phyloP scores from a whole-genome alignment of 23 red algal species.

The Chondrus crispus region DNA sequence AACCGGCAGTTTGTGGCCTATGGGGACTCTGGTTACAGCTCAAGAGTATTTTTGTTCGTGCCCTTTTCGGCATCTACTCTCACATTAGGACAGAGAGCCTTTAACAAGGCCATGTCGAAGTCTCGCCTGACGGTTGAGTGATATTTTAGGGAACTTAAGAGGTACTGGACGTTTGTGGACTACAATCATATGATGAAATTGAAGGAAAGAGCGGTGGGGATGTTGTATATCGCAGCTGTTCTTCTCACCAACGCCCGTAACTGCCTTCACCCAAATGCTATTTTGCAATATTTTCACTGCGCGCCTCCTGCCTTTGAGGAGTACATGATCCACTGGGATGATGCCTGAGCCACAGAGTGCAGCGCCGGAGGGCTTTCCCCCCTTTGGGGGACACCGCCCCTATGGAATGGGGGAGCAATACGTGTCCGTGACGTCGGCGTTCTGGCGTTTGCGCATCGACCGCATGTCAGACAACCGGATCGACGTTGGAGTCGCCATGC shows the following conservation, averaged over 20 bases:
- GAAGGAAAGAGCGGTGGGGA: not conserved
- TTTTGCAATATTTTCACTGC: not conserved
- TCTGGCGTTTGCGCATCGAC: slow-evolving; percentile 4
- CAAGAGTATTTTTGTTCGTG: not conserved
- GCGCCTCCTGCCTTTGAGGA: not conserved
- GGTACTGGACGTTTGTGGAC: not conserved
- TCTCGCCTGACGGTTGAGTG: not conserved
- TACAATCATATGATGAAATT: not conserved
- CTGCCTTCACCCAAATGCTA: not conserved
- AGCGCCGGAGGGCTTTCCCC: too few species aligned
- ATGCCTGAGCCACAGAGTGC: too few species aligned
- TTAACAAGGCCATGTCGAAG: not conserved
- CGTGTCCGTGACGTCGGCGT: not conserved
- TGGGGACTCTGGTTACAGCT: not conserved
- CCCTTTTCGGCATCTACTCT: not conserved
- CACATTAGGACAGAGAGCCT: not conserved
- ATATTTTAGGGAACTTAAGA: not conserved
- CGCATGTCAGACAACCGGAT: not conserved
- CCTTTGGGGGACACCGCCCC: too few species aligned
- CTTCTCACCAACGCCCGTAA: not conserved
- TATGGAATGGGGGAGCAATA: too few species aligned
- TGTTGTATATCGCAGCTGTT: not conserved
- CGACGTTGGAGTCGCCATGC: slow-evolving; percentile 1
- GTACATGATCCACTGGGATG: not conserved
- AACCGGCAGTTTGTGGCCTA: not conserved